phyloP scores from a whole-genome alignment of 75 land plant genomes.

The Azolla pinnata region DNA sequence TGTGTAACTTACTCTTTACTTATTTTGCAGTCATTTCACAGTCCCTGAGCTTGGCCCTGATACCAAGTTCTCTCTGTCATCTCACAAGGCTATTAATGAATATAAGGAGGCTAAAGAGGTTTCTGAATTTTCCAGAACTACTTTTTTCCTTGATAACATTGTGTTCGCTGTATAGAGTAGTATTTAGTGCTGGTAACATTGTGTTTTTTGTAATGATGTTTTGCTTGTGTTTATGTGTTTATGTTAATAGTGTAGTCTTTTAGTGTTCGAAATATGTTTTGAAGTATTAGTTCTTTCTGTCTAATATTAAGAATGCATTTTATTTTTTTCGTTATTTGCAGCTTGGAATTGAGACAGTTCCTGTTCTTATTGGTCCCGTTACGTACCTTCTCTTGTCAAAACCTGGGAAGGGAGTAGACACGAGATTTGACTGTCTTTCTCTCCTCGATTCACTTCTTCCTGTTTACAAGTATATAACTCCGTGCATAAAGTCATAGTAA shows the following conservation, averaged over 20 bases:
- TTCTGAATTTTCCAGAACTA: too few species aligned
- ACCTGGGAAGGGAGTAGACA: constrained; percentile 14
- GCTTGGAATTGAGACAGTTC: constrained; percentile 36
- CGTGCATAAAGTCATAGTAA: too few species aligned
- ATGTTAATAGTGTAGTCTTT: too few species aligned
- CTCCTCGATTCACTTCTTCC: constrained; percentile 21
- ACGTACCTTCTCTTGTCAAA: constrained; percentile 14
- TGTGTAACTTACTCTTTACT: background rate
- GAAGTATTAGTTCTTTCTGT: too few species aligned
- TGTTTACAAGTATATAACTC: constrained; percentile 27
- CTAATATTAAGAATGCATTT: too few species aligned
- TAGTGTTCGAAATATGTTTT: too few species aligned
- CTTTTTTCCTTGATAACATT: too few species aligned
- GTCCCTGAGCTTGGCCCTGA: constrained; percentile 73
- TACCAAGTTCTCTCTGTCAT: constrained; percentile 48
- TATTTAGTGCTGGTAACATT: too few species aligned
- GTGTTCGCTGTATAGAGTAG: too few species aligned
- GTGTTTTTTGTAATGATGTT: too few species aligned
- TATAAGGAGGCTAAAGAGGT: constrained; percentile 78
- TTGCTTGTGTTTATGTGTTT: too few species aligned
- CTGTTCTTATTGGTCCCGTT: constrained; percentile 17
- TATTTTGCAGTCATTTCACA: constrained; percentile 51
- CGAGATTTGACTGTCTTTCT: constrained; percentile 9
- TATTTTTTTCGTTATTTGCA: too few species aligned
- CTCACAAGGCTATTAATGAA: constrained; percentile 62